These are phyloP conservation scores for Globisporangium echinulatum DNA, from an alignment of 352 stramenopile species.

Conservation along the genomic window DNA sequence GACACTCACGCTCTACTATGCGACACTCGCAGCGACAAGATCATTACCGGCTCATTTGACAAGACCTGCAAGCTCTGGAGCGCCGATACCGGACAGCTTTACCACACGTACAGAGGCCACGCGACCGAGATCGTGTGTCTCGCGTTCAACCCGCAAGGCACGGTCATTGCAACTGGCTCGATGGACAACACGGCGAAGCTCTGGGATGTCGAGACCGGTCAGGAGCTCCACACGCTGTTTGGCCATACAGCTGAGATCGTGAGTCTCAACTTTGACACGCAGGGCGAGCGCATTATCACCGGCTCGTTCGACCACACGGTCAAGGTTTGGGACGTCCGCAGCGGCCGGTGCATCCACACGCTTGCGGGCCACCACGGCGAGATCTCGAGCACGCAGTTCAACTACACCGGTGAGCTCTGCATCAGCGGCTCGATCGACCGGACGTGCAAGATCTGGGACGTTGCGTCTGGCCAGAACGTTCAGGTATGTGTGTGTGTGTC, in stretches of 20 bases:
- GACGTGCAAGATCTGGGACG: conserved; percentile 94
- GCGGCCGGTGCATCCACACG: conserved; percentile 88
- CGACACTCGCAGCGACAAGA: conserved; percentile 72
- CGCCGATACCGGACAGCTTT: conserved; percentile 89
- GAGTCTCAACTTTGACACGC: conserved; percentile 92
- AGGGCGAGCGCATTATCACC: conserved; percentile 91
- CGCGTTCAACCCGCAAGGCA: conserved; percentile 92
- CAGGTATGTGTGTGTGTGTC: conserved; percentile 22
- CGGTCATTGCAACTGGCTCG: conserved; percentile 84
- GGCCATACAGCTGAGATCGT: conserved; percentile 94
- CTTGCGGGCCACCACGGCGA: conserved; percentile 92
- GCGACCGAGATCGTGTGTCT: conserved; percentile 95
- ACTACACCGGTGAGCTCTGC: conserved; percentile 90
- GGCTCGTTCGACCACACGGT: conserved; percentile 95
- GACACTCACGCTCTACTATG: too few species aligned
- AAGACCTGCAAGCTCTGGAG: conserved; percentile 97
- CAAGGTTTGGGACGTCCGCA: conserved; percentile 87
- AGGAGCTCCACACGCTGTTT: conserved; percentile 91
- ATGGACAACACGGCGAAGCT: conserved; percentile 96
- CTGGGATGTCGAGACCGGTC: conserved; percentile 93
- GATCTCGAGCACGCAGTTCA: conserved; percentile 94
- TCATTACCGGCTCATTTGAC: conserved; percentile 94
- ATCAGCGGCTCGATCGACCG: conserved; percentile 93
- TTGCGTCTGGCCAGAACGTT: conserved; percentile 87
- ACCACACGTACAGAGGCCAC: conserved; percentile 93